A percentile compares a stretch with the other conserved stretches of the same genome.
phyloP scores from a whole-genome alignment of 768 basidiomycete species.

The Lactifluus hygrophoroides region DNA sequence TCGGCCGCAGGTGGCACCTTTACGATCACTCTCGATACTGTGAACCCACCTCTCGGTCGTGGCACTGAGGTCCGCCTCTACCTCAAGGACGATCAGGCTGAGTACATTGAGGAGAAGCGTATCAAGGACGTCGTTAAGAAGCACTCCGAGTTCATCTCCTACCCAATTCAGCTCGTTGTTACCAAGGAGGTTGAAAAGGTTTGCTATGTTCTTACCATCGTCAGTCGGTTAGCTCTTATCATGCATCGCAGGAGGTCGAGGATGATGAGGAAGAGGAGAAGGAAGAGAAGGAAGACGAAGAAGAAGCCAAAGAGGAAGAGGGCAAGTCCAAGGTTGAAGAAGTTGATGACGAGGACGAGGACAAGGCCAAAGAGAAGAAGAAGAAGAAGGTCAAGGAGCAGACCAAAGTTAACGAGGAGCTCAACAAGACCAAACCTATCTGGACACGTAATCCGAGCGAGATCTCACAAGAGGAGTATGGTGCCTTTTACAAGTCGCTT shows the following conservation, averaged over 20 bases:
- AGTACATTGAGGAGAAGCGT: conserved; percentile 98
- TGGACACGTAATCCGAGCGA: conserved; percentile 98
- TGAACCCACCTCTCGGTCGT: conserved; percentile 86
- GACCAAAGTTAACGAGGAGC: conserved; percentile 86
- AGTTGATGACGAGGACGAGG: conserved; percentile 62
- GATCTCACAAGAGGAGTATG: conserved; percentile 90
- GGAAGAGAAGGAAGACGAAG: conserved; percentile 52
- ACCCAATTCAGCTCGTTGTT: conserved; percentile 97
- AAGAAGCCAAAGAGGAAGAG: conserved; percentile 58
- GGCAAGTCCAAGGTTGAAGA: conserved; percentile 69
- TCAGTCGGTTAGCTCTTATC: conserved; percentile 3
- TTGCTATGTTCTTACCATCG: conserved; percentile 21
- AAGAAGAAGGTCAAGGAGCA: conserved; percentile 91
- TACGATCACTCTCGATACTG: conserved; percentile 91
- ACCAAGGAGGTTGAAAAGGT: conserved; percentile 99
- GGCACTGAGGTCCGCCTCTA: conserved; percentile 87
- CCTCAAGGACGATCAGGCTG: conserved; percentile 98
- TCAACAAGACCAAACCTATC: conserved; percentile 99
- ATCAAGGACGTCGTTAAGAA: conserved; percentile 99
- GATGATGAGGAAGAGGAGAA: conserved; percentile 38
- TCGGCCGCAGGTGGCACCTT: conserved; percentile 99
- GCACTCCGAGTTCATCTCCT: conserved; percentile 99
- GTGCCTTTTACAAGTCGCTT: conserved; percentile 97
- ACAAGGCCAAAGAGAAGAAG: conserved; percentile 73
- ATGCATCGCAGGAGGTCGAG: conserved; percentile 64